phyloP scores from a whole-genome alignment of 371 early-diverging fungal species.

The Umbelopsis sp. region DNA sequence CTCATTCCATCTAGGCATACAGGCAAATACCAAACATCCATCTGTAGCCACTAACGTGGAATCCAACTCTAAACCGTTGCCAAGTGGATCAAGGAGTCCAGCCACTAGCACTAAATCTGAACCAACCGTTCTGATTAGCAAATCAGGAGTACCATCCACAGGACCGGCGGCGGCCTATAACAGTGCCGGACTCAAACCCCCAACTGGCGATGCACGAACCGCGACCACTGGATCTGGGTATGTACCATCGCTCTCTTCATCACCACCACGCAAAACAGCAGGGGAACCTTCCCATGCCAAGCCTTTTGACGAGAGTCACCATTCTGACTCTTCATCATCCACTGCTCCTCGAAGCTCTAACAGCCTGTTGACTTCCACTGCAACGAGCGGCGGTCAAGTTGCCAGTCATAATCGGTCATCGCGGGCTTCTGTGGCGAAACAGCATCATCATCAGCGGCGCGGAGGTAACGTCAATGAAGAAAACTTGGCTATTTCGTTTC shows the following conservation, averaged over 20 bases:
- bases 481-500: slow-evolving; percentile 41
- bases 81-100: not conserved
- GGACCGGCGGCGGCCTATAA: not conserved
- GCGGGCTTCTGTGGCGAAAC: slow-evolving; percentile 31
- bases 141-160: not conserved
- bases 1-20: not conserved
- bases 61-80: not conserved
- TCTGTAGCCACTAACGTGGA: not conserved
- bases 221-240: not conserved
- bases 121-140: not conserved
- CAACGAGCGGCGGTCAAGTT: not conserved
- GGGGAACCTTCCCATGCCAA: not conserved
- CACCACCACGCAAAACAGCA: not conserved
- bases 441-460: slow-evolving; percentile 34
- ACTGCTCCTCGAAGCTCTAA: not conserved
- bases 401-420: slow-evolving; percentile 13
- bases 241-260: not conserved
- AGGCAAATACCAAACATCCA: not conserved
- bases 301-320: not conserved
- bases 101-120: not conserved
- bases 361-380: not conserved
- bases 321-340: not conserved
- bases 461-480: slow-evolving; percentile 38
- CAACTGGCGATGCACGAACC: not conserved
- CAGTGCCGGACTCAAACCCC: not conserved